Evolutionary conservation across 2,329 filamentous ascomycete genomes (phyloP), one percentile per base, ranked within the genome.

Genomic region (Aaosphaeria arxii): DNA sequence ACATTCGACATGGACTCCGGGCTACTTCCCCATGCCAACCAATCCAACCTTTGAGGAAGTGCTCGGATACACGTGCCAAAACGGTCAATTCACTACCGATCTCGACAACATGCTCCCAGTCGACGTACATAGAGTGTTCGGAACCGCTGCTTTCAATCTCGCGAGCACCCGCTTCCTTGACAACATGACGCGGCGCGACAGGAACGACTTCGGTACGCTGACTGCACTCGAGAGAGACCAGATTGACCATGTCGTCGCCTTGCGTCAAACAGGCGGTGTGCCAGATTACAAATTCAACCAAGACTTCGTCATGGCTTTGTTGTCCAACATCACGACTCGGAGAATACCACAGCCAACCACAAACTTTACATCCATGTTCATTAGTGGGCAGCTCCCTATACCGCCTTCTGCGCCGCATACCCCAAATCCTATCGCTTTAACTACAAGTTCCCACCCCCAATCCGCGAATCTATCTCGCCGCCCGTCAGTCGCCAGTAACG

Each of bases 11-110:
- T 66, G 63, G 62, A 45, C 48, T 31, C 36, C 42, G 5, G 52
- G 51, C 2, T 51, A 61, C 40, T 69, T 69, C 29, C 66, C 66
- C 1, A 66, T 70, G 4, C 49, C 56, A 0, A 29, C 50, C 17
- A 52, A 48, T 4, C 62, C 59, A 6, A 56, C 55, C 0, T 61
- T 59, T 17, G 56, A 51, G 7, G 59, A 64, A 43, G 59, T 67
- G 1, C 49, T 63, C 13, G 39, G 47, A 6, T 66, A 59, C 35
- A 57, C 43, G 6, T 46, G 47, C 2, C 51, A 50, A 11, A 59
- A 58, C 4, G 53, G 49, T 1, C 55, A 61, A 1, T 62, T 69
- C 42, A 54, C 42, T 6, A 44, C 50, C 1, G 54, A 59, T 2
- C 33, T 63, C 28, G 51, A 47, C 3, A 47, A 50, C 0, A 62